Conservation (phyloP, 1,284 basidiomycete species). For the Trichosporon asahii region DNA sequence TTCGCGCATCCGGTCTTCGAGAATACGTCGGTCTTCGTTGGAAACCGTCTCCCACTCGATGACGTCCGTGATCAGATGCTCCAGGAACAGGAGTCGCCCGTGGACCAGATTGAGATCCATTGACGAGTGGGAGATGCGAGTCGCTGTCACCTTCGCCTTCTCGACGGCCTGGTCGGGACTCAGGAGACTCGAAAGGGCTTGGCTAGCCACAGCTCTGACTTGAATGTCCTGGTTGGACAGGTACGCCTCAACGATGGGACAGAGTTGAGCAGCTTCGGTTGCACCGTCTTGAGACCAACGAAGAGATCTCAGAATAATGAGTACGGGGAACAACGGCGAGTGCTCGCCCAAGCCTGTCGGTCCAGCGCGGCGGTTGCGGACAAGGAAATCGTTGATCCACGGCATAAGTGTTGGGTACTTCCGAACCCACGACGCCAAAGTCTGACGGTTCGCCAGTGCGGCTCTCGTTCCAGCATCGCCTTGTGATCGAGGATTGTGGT, state of each 20-base stretch:
- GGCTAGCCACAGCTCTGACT: slow-evolving; percentile 44
- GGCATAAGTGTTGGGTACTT: slow-evolving; percentile 43
- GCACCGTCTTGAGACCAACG: slow-evolving; percentile 32
- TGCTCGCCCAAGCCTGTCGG: slow-evolving; percentile 25
- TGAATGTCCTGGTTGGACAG: slow-evolving; percentile 40
- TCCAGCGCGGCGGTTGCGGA: slow-evolving; percentile 1
- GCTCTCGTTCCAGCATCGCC: slow-evolving; percentile 32
- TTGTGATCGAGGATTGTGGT: slow-evolving; percentile 29
- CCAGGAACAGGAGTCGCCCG: slow-evolving; percentile 36
- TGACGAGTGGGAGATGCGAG: slow-evolving; percentile 13
- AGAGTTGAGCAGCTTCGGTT: slow-evolving; percentile 29
- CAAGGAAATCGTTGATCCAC: slow-evolving; percentile 30
- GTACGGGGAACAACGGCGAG: slow-evolving; percentile 45
- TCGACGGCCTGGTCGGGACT: slow-evolving; percentile 29
- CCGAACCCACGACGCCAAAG: slow-evolving; percentile 37
- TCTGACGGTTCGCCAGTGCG: slow-evolving; percentile 37
- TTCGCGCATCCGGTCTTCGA: slow-evolving; percentile 23
- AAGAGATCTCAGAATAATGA: slow-evolving; percentile 47
- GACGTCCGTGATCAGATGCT: slow-evolving; percentile 34
- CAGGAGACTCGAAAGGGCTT: slow-evolving; percentile 43
- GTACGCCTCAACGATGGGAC: slow-evolving; percentile 28
- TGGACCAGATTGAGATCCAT: slow-evolving; percentile 34
- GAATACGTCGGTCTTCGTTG: background rate
- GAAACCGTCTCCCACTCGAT: slow-evolving; percentile 28
- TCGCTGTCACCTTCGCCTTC: slow-evolving; percentile 19